phyloP scores from a whole-genome alignment of 1,284 basidiomycete genomes.

The Afroboletus lepidellus region DNA sequence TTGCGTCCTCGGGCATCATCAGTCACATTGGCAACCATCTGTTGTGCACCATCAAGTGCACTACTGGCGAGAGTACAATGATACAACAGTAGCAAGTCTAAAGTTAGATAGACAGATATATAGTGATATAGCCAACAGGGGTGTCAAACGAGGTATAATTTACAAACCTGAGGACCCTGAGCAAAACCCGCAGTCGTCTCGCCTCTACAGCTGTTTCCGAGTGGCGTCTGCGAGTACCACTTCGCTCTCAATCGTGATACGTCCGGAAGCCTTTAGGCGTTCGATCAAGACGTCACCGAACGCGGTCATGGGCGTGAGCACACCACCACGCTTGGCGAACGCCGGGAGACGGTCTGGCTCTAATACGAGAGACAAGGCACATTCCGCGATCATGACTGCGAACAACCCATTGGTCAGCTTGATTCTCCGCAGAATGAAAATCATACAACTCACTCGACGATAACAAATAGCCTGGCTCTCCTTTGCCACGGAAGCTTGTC shows the following conservation, averaged over 20 bases:
- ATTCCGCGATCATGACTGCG: constrained; percentile 76
- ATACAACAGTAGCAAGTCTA: not conserved
- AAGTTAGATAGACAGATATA: not conserved
- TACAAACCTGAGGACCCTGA: not conserved
- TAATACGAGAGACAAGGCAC: constrained; percentile 66
- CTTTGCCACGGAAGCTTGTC: constrained; percentile 57
- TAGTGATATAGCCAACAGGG: not conserved
- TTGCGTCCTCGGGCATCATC: too few relatives aligned
- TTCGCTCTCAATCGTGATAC: constrained; percentile 54
- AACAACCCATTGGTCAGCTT: constrained; percentile 8
- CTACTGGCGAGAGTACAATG: not conserved
- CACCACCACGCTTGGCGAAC: constrained; percentile 63
- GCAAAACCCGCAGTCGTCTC: not conserved
- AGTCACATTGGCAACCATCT: not conserved
- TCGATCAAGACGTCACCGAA: constrained; percentile 72
- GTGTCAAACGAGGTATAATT: not conserved
- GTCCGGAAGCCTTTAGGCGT: constrained; percentile 56
- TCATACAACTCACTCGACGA: constrained; percentile 51
- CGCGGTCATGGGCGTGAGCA: constrained; percentile 77
- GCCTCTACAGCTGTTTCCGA: constrained; percentile 16
- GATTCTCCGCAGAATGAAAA: not conserved
- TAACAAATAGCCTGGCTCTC: constrained; percentile 79
- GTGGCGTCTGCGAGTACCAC: constrained; percentile 30
- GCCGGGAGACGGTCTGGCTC: constrained; percentile 50
- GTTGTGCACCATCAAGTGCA: not conserved